These are phyloP conservation scores for Spiromastix sp. DNA, from an alignment of 2,329 filamentous ascomycete genomes.

Conservation along the genomic window DNA sequence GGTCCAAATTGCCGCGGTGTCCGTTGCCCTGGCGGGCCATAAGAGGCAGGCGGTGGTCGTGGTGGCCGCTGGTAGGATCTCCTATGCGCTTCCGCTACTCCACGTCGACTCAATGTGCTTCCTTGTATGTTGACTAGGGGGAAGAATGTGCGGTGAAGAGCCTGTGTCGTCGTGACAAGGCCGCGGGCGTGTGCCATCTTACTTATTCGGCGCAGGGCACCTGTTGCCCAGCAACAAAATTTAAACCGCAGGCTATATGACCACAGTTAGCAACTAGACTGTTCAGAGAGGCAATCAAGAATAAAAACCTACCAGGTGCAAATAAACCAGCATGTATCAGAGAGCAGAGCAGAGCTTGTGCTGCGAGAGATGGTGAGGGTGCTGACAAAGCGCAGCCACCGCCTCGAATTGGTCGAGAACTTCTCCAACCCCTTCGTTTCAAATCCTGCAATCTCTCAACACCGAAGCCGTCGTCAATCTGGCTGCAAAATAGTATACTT, in stretches of 20 bases:
- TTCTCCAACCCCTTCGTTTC: too few species aligned
- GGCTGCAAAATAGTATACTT: too few species aligned
- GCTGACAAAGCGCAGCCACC: too few species aligned
- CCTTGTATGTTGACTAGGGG: not conserved
- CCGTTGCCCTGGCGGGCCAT: not conserved
- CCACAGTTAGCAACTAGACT: not conserved
- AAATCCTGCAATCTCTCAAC: too few species aligned
- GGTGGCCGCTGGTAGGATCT: slow-evolving; percentile 4
- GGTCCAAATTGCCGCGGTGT: slow-evolving; percentile 1
- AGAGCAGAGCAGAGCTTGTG: too few species aligned
- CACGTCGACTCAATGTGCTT: too few species aligned
- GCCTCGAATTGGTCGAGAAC: too few species aligned
- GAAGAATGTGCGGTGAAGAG: slow-evolving; percentile 3
- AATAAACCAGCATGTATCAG: too few species aligned
- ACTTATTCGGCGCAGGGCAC: not conserved
- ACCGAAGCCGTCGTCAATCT: too few species aligned
- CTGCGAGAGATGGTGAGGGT: too few species aligned
- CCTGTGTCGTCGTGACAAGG: slow-evolving; percentile 12
- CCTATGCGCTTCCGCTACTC: too few species aligned
- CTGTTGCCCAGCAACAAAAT: not conserved
- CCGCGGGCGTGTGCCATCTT: slow-evolving; percentile 25
- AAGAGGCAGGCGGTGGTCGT: not conserved
- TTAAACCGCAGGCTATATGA: not conserved
- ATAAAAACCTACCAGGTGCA: too few species aligned
- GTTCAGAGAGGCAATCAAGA: not conserved